A percentile compares a stretch with the other conserved stretches of the same genome.
These are phyloP conservation scores for Globisporangium sylvaticum DNA, from an alignment of 352 stramenopile genomes.

Conservation along the genomic window DNA sequence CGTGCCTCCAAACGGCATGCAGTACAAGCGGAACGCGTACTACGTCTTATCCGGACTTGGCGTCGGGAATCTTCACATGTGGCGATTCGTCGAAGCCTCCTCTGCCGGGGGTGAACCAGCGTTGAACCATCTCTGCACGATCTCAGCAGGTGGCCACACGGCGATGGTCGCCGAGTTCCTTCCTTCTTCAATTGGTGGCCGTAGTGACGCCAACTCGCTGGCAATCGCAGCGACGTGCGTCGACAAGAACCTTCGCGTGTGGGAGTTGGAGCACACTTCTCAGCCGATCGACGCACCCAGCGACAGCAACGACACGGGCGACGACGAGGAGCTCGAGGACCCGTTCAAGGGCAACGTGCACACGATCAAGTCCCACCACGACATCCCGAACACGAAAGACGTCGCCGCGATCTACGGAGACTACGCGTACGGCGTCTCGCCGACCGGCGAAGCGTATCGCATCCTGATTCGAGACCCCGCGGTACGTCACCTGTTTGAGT, in stretches of 20 bases:
- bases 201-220: constrained; percentile 21
- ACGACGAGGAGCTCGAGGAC: constrained; percentile 14
- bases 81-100: constrained; percentile 57
- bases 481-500: constrained; percentile 50
- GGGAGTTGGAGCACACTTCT: constrained; percentile 43
- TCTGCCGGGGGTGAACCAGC: constrained; percentile 22
- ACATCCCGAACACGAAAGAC: constrained; percentile 59
- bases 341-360: constrained; percentile 22
- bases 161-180: constrained; percentile 54
- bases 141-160: constrained; percentile 54
- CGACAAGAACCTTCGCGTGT: constrained; percentile 68
- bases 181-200: constrained; percentile 17
- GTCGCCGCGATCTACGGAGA: constrained; percentile 50
- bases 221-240: constrained; percentile 44
- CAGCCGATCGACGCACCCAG: constrained; percentile 19
- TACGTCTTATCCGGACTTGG: constrained; percentile 73
- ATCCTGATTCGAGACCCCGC: constrained; percentile 44
- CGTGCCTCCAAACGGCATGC: constrained; percentile 10
- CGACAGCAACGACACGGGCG: constrained; percentile 20
- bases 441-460: constrained; percentile 61
- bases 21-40: constrained; percentile 41
- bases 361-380: constrained; percentile 46
- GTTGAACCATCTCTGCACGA: constrained; percentile 57
- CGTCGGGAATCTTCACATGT: constrained; percentile 66
- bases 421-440: constrained; percentile 63